These are phyloP conservation scores for Cyclotella choctawhatcheeana DNA, from an alignment of 108 stramenopile genomes.

Conservation along the genomic window DNA sequence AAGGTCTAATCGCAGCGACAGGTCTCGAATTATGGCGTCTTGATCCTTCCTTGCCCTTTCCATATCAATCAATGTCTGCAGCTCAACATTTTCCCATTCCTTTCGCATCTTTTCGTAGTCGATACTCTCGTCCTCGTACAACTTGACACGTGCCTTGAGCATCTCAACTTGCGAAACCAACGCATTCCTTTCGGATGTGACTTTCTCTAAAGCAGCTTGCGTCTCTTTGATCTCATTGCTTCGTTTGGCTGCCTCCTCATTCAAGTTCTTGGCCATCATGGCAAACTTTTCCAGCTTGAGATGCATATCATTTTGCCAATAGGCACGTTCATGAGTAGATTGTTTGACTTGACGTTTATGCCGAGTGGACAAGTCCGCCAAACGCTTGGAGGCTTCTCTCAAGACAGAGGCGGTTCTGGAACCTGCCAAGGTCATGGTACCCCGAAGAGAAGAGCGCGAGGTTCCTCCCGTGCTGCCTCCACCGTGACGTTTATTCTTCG, in stretches of 20 bases:
- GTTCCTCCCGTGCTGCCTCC: constrained; percentile 6
- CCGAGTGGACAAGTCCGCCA: constrained; percentile 49
- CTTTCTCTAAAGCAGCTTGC: constrained; percentile 39
- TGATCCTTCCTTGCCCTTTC: constrained; percentile 44
- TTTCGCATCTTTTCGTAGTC: constrained; percentile 40
- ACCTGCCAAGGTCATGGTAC: background rate
- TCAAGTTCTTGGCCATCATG: constrained; percentile 66
- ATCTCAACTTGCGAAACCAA: constrained; percentile 51
- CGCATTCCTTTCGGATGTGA: constrained; percentile 62
- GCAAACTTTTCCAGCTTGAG: constrained; percentile 66
- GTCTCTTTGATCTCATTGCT: constrained; percentile 57
- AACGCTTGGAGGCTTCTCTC: constrained; percentile 51
- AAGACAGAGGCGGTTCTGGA: constrained; percentile 25
- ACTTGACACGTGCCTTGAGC: constrained; percentile 45
- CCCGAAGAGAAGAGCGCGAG: constrained; percentile 11
- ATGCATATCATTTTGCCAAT: constrained; percentile 70
- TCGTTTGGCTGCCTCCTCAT: constrained; percentile 63
- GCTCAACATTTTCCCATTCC: constrained; percentile 45
- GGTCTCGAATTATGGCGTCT: constrained; percentile 55
- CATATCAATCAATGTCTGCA: constrained; percentile 28
- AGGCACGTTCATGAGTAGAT: constrained; percentile 58
- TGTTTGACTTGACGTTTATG: constrained; percentile 68
- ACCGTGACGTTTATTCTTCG: constrained; percentile 9
- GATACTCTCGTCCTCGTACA: constrained; percentile 52
- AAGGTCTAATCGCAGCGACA: constrained; percentile 50